Base-by-base conservation (phyloP, 164 flowering plant species). In the Dillenia suffruticosa region DNA sequence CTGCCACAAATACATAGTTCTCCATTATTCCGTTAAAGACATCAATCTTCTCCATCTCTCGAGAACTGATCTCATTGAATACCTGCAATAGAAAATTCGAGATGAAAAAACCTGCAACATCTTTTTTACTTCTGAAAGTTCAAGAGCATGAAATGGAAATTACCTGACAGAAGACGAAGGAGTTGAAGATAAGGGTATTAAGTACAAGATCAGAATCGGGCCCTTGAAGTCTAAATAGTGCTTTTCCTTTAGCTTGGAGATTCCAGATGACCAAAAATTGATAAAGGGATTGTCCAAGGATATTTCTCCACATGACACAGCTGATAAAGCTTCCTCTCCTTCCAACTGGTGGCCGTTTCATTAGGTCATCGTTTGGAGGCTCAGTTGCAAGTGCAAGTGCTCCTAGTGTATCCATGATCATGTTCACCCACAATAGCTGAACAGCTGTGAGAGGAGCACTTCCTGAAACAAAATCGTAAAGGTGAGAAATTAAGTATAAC, bases 331-430 rank as follows among this genome's bases (percentile, higher is more conserved):
- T 90, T 24, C 90, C 98, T 76, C 80, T 88, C 80, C 94, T 82
- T 58, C 98, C 98, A 65, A 92, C 98, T 0, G 98, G 98, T 2
- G 74, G 44, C 64, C 86, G 80, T 57, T 84, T 84, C 96, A 92
- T 89, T 61, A 92, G 70, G 59, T 81, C 98, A 65, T 86, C 89
- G 49, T 61, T 84, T 9, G 98, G 98, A 66, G 96, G 98, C 62
- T 92, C 96, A 9, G 98, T 92, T 40, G 98, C 98, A 51, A 92
- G 72, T 56, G 98, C 98, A 58, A 92, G 89, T 57, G 98, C 98
- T 70, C 98, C 98, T 9, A 92, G 75, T 49, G 98, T 92, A 72
- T 92, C 98, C 98, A 92, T 92, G 64, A 92, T 92, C 98, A 92
- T 90, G 83, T 92, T 92, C 59, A 92, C 98, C 98, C 96, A 92